A percentile compares a stretch with the other conserved stretches of the same genome.
These are phyloP conservation scores for Monosporozyma aerobia DNA, from an alignment of 805 yeast genomes.

Conservation along the genomic window DNA sequence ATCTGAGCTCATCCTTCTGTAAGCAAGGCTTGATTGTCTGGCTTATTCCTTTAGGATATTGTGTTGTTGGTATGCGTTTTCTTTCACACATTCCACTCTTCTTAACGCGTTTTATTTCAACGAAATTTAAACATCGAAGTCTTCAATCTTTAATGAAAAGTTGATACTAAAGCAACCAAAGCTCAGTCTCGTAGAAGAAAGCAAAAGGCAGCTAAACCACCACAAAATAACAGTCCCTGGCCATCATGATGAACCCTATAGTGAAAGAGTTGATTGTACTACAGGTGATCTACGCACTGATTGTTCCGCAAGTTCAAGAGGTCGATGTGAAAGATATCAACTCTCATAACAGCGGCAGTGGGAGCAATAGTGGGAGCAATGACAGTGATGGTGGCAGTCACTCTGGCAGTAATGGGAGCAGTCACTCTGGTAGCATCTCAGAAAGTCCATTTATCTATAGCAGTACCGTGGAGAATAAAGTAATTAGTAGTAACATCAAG, in stretches of 20 bases:
- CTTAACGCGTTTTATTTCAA: background rate
- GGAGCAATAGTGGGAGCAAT: background rate
- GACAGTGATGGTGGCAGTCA: background rate
- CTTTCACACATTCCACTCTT: background rate
- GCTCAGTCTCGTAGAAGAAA: no score
- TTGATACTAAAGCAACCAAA: no score
- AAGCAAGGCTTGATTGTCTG: background rate
- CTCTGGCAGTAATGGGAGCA: background rate
- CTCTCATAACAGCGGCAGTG: background rate
- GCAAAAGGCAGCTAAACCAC: background rate
- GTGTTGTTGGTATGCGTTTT: background rate
- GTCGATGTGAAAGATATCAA: conserved; percentile 3
- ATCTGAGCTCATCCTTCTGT: background rate
- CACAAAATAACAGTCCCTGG: background rate
- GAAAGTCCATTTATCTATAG: background rate
- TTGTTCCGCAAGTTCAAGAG: conserved; percentile 10
- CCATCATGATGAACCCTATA: conserved; percentile 11
- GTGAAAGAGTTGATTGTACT: conserved; percentile 26
- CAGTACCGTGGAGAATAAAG: conserved; percentile 1
- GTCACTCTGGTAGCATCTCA: background rate
- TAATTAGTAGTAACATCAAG: conserved; percentile 14
- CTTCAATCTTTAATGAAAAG: background rate
- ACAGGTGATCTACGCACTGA: conserved; percentile 22
- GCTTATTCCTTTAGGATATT: background rate
- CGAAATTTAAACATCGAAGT: background rate